A percentile compares a stretch with the other conserved stretches of the same genome.
Conservation (phyloP, 345 rosid species). For the Lenwebbia sp. region DNA sequence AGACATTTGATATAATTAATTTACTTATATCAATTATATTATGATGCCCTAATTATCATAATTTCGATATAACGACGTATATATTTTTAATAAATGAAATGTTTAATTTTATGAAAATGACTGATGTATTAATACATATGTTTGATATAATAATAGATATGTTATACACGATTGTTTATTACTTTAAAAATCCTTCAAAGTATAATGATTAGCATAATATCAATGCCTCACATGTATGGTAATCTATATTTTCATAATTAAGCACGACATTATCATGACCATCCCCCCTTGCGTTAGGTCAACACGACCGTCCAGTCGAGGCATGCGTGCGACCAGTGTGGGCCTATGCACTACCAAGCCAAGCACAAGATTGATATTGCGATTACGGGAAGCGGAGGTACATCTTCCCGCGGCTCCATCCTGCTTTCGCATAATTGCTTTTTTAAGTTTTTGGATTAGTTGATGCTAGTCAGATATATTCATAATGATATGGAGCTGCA, state of each 20-base stretch:
- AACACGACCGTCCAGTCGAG: not conserved
- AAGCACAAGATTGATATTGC: not conserved
- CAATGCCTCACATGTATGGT: not conserved
- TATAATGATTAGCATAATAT: not conserved
- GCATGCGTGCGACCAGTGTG: not conserved
- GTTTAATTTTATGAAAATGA: not conserved
- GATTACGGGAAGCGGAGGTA: not conserved
- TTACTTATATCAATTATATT: not conserved
- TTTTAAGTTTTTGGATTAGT: too few relatives aligned
- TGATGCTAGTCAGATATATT: too few relatives aligned
- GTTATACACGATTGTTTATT: not conserved
- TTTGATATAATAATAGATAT: not conserved
- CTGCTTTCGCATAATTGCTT: too few relatives aligned
- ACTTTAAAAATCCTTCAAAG: not conserved
- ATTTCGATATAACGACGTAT: not conserved
- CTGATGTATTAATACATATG: not conserved
- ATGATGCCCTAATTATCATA: not conserved
- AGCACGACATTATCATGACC: not conserved
- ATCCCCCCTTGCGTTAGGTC: too few relatives aligned
- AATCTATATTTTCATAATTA: not conserved
- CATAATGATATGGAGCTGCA: slow-evolving; percentile 35
- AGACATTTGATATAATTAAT: too few relatives aligned
- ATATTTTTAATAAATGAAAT: not conserved
- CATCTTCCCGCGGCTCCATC: too few relatives aligned
- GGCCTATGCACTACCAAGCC: not conserved